phyloP scores from a whole-genome alignment of 331 rosid genomes.

The Quercus tomentella region DNA sequence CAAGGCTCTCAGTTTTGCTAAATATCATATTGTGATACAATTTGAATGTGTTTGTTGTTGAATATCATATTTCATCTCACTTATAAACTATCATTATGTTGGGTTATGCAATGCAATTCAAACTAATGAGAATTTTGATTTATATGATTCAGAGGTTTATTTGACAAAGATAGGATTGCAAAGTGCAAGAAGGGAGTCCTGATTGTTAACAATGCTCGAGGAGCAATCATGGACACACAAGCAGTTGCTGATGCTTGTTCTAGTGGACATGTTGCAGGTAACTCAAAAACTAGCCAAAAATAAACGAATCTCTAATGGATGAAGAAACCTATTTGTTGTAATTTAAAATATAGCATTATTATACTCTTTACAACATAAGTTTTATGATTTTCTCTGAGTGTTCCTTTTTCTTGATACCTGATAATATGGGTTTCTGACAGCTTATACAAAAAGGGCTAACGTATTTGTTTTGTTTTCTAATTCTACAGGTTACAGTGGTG shows the following conservation, averaged over 20 bases:
- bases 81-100: neutral
- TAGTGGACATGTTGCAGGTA: slow-evolving; percentile 89
- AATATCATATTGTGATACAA: neutral
- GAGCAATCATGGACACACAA: slow-evolving; percentile 88
- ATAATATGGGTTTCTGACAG: neutral
- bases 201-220: slow-evolving; percentile 91
- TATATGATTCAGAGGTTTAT: slow-evolving; percentile 65
- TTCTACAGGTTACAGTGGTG: slow-evolving; percentile 83
- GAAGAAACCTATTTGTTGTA: neutral
- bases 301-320: neutral
- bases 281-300: slow-evolving; percentile 8
- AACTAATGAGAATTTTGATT: slow-evolving; percentile 7
- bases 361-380: neutral
- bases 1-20: neutral
- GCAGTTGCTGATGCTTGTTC: slow-evolving; percentile 85
- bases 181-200: slow-evolving; percentile 86
- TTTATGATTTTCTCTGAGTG: no score
- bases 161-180: slow-evolving; percentile 70
- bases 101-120: neutral
- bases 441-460: neutral
- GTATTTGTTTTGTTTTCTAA: neutral
- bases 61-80: neutral
- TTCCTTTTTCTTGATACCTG: neutral
- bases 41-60: neutral
- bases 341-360: neutral